phyloP scores from a whole-genome alignment of 2,329 filamentous ascomycete genomes.

The Mycosphaerella sp. region DNA sequence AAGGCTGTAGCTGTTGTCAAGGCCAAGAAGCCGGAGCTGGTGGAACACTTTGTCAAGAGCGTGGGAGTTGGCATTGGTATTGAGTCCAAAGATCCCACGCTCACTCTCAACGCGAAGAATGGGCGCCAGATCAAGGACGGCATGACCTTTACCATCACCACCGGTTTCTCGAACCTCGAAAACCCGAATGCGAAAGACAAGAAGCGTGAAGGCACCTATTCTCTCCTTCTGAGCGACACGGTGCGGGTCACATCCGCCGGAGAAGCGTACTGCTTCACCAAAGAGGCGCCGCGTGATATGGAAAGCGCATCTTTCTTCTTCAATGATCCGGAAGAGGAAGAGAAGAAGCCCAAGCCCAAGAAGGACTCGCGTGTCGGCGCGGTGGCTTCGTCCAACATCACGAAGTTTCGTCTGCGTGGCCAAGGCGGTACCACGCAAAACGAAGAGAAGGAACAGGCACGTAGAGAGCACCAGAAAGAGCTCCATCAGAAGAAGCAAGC shows the following conservation, averaged over 20 bases:
- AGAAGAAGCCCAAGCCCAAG: conserved; percentile 81
- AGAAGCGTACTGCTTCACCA: conserved; percentile 84
- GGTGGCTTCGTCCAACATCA: conserved; percentile 91
- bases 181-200: conserved; percentile 85
- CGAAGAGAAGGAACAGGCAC: conserved; percentile 79
- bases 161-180: conserved; percentile 81
- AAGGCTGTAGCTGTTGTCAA: conserved; percentile 77
- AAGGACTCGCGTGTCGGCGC: conserved; percentile 75
- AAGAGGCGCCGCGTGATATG: conserved; percentile 81
- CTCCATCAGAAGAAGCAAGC: conserved; percentile 80
- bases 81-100: conserved; percentile 76
- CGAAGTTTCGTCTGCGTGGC: conserved; percentile 82
- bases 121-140: conserved; percentile 78
- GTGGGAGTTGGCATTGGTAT: conserved; percentile 90
- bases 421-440: conserved; percentile 83
- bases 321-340: conserved; percentile 86
- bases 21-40: conserved; percentile 87
- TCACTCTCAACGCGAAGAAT: conserved; percentile 84
- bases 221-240: conserved; percentile 85
- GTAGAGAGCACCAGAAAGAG: conserved; percentile 89
- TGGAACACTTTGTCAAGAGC: conserved; percentile 90
- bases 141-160: conserved; percentile 90
- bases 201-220: conserved; percentile 73
- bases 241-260: conserved; percentile 68
- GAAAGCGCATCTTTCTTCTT: conserved; percentile 98